Base-by-base conservation (phyloP, 306 rosid genomes). In the Sicyos baderoa region DNA sequence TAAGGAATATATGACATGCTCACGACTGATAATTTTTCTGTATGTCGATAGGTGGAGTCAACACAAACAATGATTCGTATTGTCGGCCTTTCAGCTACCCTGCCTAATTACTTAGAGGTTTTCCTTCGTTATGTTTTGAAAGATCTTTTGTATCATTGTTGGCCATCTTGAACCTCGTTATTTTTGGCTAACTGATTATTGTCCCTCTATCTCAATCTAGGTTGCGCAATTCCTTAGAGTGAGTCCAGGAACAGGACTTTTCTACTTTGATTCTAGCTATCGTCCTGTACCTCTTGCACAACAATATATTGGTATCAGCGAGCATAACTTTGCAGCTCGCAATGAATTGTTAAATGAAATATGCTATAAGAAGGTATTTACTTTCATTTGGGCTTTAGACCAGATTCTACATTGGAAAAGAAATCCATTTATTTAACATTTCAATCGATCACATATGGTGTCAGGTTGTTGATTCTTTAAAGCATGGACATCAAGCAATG, bases 221-320 rank as follows among this genome's bases (percentile, higher is more conserved):
- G 97, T 92, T 79, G 96, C 93, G 62, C 96, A 92, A 74, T 92
- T 92, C 84, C 86, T 92, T 49, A 86, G 98, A 79, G 98, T 92
- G 71, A 92, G 86, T 88, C 86, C 98, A 68, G 96, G 90, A 27
- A 12, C 87, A 2, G 98, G 98, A 72, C 96, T 92, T 77, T 92
- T 92, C 87, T 92, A 83, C 81, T 92, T 92, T 75, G 98, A 92
- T 81, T 81, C 98, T 75, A 92, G 87, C 76, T 92, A 92, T 74
- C 96, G 98, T 62, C 98, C 96, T 22, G 98, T 92, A 75, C 98
- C 98, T 80, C 96, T 92, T 81, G 98, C 98, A 22, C 98, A 89
- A 72, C 98, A 92, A 75, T 92, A 92, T 79, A 81, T 92, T 71
- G 98, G 98, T 66, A 92, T 92, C 53, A 92, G 87, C 76, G 93